Evolutionary conservation across 768 basidiomycete genomes (phyloP).

Genomic region (Calvatia gigantea): DNA sequence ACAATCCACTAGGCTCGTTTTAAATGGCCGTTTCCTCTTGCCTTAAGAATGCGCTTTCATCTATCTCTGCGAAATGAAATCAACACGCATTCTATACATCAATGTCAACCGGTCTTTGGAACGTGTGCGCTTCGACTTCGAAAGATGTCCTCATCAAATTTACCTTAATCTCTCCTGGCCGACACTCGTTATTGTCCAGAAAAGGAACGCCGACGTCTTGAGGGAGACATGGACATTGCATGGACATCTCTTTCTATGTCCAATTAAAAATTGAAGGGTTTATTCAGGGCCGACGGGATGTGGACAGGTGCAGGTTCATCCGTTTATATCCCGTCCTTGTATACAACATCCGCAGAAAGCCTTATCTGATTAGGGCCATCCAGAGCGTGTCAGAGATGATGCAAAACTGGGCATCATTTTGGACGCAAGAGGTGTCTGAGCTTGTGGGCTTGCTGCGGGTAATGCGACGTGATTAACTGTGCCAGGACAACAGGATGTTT

Average conservation of each 20-base stretch:
- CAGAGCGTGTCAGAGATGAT: no score
- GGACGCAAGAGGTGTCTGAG: background rate
- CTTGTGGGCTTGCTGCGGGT: background rate
- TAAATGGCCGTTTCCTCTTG: background rate
- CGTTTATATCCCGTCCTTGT: no score
- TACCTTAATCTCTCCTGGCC: background rate
- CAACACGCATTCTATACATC: background rate
- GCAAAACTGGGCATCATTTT: background rate
- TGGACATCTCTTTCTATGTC: no score
- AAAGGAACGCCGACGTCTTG: background rate
- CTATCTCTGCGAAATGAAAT: background rate
- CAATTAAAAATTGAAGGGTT: no score
- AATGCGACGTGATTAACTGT: background rate
- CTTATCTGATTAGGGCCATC: no score
- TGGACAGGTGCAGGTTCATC: no score
- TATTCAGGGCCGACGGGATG: no score
- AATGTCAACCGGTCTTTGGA: background rate
- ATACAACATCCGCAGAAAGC: no score
- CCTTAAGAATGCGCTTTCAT: background rate
- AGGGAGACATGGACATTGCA: no score
- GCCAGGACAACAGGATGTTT: background rate
- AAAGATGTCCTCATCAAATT: background rate
- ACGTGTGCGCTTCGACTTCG: background rate
- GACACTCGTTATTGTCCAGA: background rate
- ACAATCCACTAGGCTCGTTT: background rate